phyloP scores from a whole-genome alignment of 331 rosid genomes.

The Cydonia oblonga region DNA sequence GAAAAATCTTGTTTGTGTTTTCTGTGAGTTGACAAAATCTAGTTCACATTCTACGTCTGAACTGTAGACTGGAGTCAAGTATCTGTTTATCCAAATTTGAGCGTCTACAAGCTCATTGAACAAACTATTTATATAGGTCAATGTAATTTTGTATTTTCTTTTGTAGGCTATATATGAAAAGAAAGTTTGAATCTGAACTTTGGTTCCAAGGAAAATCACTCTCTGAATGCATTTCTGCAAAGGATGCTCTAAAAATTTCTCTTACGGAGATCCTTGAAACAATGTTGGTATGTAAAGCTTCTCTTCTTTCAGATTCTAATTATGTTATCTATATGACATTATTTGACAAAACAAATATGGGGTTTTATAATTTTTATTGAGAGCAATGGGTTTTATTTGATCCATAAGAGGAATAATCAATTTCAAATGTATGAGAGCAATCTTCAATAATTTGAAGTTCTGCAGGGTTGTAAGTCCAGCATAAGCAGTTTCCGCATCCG shows the following conservation, averaged over 20 bases:
- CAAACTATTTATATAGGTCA: neutral
- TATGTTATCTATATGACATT: neutral
- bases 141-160: neutral
- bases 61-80: too few relatives aligned
- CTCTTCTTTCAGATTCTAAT: neutral
- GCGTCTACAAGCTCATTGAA: neutral
- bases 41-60: too few relatives aligned
- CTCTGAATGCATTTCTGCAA: slow-evolving; percentile 35
- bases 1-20: too few relatives aligned
- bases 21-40: too few relatives aligned
- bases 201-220: slow-evolving; percentile 46
- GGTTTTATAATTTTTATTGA: neutral
- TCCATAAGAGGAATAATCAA: neutral
- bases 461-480: slow-evolving; percentile 58
- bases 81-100: neutral
- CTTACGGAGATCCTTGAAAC: slow-evolving; percentile 46
- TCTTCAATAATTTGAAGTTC: slow-evolving; percentile 26
- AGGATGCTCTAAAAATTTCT: slow-evolving; percentile 65
- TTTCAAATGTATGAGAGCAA: slow-evolving; percentile 2
- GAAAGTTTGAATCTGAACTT: slow-evolving; percentile 41
- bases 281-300: slow-evolving; percentile 44
- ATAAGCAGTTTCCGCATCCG: slow-evolving; percentile 47
- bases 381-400: neutral
- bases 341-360: neutral
- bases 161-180: slow-evolving; percentile 49